Evolutionary conservation across 192 early-diverging fungal species (phyloP), one percentile per base, ranked within the genome.

Genomic region (Gamsiella multidivaricata): DNA sequence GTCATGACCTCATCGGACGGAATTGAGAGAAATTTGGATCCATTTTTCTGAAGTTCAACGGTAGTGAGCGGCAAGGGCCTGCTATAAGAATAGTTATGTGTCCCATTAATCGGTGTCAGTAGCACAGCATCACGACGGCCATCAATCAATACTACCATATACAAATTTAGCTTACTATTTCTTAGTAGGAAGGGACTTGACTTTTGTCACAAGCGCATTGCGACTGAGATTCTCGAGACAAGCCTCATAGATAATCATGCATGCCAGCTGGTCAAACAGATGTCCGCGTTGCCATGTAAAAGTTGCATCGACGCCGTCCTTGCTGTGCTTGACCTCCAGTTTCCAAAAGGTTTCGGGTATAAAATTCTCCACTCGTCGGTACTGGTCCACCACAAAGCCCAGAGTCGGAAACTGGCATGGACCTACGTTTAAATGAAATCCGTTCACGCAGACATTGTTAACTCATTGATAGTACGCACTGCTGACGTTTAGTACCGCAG

Each of bases 321-420:
- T 87, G 20, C 54, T 49, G 43, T 89, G 85, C 20, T 75, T 74
- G 22, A 95, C 70, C 39, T 91, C 86, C 9, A 99, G 86, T 41
- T 89, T 89, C 97, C 97, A 99, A 69, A 97, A 98, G 7, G 67
- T 60, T 72, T 99, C 97, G n/a, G 92, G 85, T 1, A 91, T 84
- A 85, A 99, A 99, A 26, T 82, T 82, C 49, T 94, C 85, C 7
- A 89, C 86, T 54, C 89, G 85, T 43, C 87, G 69, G 66, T 88
- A 97, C 59, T 91, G 89, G 55, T 96, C 94, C 8, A 98, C 97
- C 7, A 98, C 90, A 80, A 99, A 99, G 0, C 96, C 97, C 14
- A 99, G 64, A 0, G 96, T 98, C 3, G 97, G 97, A 49, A 99
- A 97, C 80, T 99, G 97, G 78, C 97, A 99, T 12, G 93, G 86